Base-by-base conservation (phyloP, 257 asterid species). In the Echites panduratus region DNA sequence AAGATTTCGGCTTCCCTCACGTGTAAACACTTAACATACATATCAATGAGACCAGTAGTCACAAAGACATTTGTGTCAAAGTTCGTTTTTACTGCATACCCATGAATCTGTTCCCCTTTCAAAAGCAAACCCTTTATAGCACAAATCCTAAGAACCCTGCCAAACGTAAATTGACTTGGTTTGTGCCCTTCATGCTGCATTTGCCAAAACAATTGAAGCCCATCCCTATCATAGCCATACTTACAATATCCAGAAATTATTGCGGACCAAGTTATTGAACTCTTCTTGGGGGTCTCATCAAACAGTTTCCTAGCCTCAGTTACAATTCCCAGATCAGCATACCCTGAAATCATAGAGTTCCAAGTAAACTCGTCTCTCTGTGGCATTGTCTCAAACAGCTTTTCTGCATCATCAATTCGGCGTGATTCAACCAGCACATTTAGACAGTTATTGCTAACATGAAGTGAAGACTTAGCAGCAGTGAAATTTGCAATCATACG, bases 191-290 rank as follows among this genome's bases (percentile, higher is more conserved):
- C 85, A 27, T 63, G 66, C 82, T 74, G 88, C 96, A 89, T 90
- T 78, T 81, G 82, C 77, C 87, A 81, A 26, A 93, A 87, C 80
- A 90, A 73, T 43, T 50, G 78, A 50, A 93, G 84, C 57, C 87
- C 85, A 58, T 89, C 92, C 29, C 12, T 44, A 76, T 89, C 96
- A 17, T 58, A 80, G 5, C 97, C 98, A 70, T 74, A 70, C 74
- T 82, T 88, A 84, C 93, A 89, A 75, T 87, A 90, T n/a, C 96
- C 98, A 48, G 95, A 89, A 79, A 93, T 76, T 50, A 93, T 87
- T 0, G 96, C 85, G 4, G 98, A 89, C 98, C 98, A 93, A 61
- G 90, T 83, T 14, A 87, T 79, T 3, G 88, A 71, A 81, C 79
- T 83, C 78, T 70, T 89, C 7, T 56, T 80, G 4, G 96, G 95